A percentile compares a stretch with the other conserved stretches of the same genome.
These are phyloP conservation scores for Eustoma russellianum DNA, from an alignment of 257 asterid genomes.

Conservation along the genomic window DNA sequence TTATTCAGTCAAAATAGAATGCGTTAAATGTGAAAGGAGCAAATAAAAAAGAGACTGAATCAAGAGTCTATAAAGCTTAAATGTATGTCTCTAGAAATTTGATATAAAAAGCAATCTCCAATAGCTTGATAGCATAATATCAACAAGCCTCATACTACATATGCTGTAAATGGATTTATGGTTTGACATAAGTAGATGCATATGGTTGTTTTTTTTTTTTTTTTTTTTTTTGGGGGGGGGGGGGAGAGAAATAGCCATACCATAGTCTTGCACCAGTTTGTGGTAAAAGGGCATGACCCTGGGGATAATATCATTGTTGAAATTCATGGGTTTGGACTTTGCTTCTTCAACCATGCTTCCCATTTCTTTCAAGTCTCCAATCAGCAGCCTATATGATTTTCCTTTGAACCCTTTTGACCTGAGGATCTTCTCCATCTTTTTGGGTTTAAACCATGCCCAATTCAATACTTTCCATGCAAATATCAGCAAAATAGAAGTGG, in stretches of 20 bases:
- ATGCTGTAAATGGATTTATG: too few species aligned
- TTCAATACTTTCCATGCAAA: slow-evolving; percentile 22
- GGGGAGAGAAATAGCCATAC: slow-evolving; percentile 10
- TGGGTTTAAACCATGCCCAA: slow-evolving; percentile 32
- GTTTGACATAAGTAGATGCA: too few species aligned
- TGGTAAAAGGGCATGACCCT: slow-evolving; percentile 21
- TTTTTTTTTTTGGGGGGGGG: too few species aligned
- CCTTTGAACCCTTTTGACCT: slow-evolving; percentile 31
- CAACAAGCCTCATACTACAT: too few species aligned
- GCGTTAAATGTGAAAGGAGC: too few species aligned
- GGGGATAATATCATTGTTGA: slow-evolving; percentile 28
- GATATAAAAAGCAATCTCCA: too few species aligned
- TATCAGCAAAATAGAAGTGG: slow-evolving; percentile 6
- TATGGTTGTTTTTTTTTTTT: too few species aligned
- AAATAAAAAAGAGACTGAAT: too few species aligned
- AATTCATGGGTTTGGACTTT: slow-evolving; percentile 18
- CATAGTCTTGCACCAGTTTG: slow-evolving; percentile 11
- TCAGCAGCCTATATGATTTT: slow-evolving; percentile 20
- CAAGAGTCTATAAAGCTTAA: too few species aligned
- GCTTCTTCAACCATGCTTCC: slow-evolving; percentile 14
- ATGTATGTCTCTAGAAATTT: too few species aligned
- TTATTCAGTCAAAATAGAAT: too few species aligned
- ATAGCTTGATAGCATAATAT: too few species aligned
- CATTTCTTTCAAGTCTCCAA: slow-evolving; percentile 29
- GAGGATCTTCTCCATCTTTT: slow-evolving; percentile 22